phyloP scores from a whole-genome alignment of 176 grass and related monocot genomes.

The Poa pratensis region DNA sequence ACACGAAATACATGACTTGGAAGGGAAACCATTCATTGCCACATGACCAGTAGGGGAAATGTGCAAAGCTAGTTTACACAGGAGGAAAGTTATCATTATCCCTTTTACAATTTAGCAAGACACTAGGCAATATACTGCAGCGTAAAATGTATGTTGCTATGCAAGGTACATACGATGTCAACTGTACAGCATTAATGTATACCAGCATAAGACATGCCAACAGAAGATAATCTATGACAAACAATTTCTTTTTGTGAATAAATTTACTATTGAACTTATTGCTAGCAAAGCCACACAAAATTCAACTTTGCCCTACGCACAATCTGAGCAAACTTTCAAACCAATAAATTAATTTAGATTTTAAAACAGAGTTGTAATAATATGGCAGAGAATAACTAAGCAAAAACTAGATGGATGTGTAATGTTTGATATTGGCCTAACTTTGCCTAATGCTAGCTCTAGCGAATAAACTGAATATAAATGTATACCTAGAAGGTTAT shows the following conservation, averaged over 20 bases:
- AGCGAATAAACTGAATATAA: neutral
- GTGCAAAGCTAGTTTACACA: neutral
- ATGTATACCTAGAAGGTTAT: neutral
- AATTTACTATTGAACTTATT: neutral
- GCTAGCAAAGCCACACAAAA: neutral
- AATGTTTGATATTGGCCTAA: neutral
- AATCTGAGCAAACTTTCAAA: neutral
- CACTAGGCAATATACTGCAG: neutral
- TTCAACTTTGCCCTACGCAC: conserved; percentile 10
- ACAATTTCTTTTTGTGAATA: neutral
- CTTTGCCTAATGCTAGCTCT: neutral
- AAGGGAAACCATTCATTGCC: neutral
- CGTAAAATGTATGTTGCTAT: neutral
- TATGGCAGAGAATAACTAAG: conserved; percentile 10
- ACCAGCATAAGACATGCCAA: neutral
- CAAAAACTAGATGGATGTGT: neutral
- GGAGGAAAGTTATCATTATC: neutral
- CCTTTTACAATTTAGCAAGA: neutral
- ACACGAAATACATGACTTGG: neutral
- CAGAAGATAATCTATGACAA: neutral
- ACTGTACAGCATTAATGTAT: neutral
- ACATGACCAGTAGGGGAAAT: neutral
- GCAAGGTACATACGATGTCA: neutral
- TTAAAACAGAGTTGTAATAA: neutral
- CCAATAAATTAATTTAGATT: neutral